Conservation (phyloP, 371 early-diverging fungal genomes). For the Mortierella sp. region DNA sequence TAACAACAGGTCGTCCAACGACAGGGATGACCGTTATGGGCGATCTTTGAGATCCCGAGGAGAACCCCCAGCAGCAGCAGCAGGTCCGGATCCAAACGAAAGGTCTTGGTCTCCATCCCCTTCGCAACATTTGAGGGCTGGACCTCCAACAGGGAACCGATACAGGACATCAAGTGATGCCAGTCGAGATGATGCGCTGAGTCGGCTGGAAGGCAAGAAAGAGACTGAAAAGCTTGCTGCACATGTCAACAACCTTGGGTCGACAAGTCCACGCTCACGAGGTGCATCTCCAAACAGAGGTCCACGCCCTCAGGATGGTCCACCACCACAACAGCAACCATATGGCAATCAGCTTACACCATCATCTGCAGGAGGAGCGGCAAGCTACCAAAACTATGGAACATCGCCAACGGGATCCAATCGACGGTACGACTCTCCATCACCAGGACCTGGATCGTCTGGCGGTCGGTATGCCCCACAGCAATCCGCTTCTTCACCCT, state of each 20-base stretch:
- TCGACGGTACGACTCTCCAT: conserved; percentile 37
- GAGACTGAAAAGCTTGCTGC: conserved; percentile 30
- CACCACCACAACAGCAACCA: conserved; percentile 14
- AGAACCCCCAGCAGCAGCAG: neutral
- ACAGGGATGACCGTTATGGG: conserved; percentile 33
- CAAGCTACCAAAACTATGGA: conserved; percentile 5
- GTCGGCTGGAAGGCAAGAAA: conserved; percentile 43
- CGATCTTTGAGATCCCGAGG: conserved; percentile 31
- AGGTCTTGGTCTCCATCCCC: conserved; percentile 22
- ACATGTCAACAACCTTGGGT: conserved; percentile 48
- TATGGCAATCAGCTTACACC: conserved; percentile 25
- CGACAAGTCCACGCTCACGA: conserved; percentile 34
- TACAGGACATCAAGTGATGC: conserved; percentile 40
- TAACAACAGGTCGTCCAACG: conserved; percentile 7
- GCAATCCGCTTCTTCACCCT: conserved; percentile 8
- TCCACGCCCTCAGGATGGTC: conserved; percentile 8
- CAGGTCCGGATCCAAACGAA: conserved; percentile 11
- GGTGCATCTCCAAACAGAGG: conserved; percentile 33
- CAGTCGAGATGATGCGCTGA: conserved; percentile 48
- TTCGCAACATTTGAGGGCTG: neutral
- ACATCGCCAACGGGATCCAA: conserved; percentile 13
- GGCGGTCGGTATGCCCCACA: conserved; percentile 18
- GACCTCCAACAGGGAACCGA: conserved; percentile 14
- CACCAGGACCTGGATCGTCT: conserved; percentile 5
- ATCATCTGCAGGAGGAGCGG: conserved; percentile 14